Evolutionary conservation across 2,329 filamentous ascomycete species (phyloP).

Genomic region (Tolypocladium ophioglossoides): DNA sequence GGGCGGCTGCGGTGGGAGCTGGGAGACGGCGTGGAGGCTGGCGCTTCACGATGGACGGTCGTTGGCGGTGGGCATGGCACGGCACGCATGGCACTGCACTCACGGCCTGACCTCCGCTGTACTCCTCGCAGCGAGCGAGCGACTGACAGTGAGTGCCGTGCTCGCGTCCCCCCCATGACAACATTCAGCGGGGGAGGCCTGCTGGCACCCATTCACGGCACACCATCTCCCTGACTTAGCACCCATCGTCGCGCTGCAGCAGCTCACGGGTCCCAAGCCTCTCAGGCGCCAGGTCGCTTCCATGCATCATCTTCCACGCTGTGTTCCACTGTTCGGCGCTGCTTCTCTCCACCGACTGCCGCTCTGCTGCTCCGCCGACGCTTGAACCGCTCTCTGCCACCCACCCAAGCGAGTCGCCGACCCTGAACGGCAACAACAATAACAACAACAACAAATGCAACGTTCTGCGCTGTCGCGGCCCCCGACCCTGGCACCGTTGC

Average conservation of each 20-base stretch:
- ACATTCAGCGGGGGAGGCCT: constrained; percentile 25
- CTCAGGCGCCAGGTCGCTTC: not conserved
- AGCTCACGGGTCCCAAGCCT: constrained; percentile 8
- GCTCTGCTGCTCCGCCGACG: not conserved
- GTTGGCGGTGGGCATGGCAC: constrained; percentile 3
- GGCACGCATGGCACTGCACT: not conserved
- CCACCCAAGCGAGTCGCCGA: not conserved
- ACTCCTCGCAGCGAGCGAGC: no score
- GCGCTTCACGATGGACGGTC: constrained; percentile 7
- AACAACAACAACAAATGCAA: not conserved
- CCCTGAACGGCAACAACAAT: no score
- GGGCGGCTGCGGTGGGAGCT: not conserved
- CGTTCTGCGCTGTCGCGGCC: not conserved
- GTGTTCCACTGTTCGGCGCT: no score
- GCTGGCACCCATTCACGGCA: constrained; percentile 18
- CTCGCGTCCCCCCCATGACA: constrained; percentile 21
- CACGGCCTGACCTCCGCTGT: no score
- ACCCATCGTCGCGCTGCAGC: constrained; percentile 7
- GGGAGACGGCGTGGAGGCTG: not conserved
- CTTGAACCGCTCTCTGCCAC: not conserved
- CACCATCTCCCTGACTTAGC: constrained; percentile 7
- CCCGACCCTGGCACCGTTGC: not conserved
- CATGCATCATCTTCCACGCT: not conserved
- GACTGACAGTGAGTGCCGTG: no score
- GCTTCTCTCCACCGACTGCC: not conserved